Evolutionary conservation across 2,329 filamentous ascomycete genomes (phyloP), one percentile per base, ranked within the genome.

Genomic region (Sporothrix euskadiensis): DNA sequence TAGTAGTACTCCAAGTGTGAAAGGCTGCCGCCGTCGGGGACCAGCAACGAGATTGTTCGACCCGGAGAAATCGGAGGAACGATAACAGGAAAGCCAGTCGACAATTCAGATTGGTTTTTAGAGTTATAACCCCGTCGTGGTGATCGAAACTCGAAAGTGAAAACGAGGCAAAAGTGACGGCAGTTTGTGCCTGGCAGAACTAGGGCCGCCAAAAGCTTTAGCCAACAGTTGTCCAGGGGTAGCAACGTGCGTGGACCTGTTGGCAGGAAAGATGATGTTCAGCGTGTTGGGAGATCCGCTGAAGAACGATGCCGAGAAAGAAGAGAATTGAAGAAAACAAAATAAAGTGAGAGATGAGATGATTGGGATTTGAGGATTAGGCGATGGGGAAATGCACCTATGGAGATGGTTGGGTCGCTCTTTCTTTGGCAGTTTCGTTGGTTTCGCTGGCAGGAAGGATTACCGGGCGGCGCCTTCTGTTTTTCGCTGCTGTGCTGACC

Each of bases 331-430:
- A 59, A 4, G 63, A 69, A 61, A 52, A 59, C 12, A 39, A 56
- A 52, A 54, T 32, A 32, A 57, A 39, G 14, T 49, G 35, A 63
- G 30, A 61, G 22, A 49, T 49, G 52, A 41, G 32, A 35, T n/a
- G 44, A 49, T 49, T 49, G 39, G 39, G 59, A 65, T n/a, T 61
- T 63, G 49, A 41, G 63, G 32, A 66, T 32, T 32, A 44, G 65
- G 44, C 35, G 32, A 52, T 35, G 47, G n/a, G 22, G 5, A 26
- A 57, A 12, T 12, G 52, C 52, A 54, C 35, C 19, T 47, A 30
- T 19, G 44, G 65, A 52, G 65, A 69, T 69, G 66, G 66, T 47
- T 69, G 63, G 63, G 41, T 10, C 35, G 35, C 35, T 35, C 35
- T 44, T 8, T 12, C 59, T 35, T 35, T 4, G 12, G 22, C 61